Evolutionary conservation across 441 rosid species (phyloP).

Genomic region (Metrosideros polymorpha): DNA sequence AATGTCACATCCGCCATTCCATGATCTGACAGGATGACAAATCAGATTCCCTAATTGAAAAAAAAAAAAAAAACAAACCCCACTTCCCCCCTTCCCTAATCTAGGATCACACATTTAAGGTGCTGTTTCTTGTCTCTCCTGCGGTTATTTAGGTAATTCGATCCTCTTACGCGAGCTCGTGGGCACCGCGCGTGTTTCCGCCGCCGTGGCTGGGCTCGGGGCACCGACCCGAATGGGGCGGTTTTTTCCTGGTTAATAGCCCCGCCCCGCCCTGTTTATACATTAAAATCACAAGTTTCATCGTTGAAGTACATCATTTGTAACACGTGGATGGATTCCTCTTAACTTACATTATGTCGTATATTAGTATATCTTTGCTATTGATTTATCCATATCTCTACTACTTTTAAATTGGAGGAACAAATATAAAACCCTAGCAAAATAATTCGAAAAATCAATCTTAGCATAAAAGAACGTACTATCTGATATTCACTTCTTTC

Average conservation of each 20-base stretch:
- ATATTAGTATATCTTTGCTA: rapidly evolving
- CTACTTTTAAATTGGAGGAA: background rate
- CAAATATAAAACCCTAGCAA: background rate
- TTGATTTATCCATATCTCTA: background rate
- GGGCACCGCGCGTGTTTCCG: no score
- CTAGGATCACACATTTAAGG: background rate
- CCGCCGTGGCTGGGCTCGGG: background rate
- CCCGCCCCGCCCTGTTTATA: background rate
- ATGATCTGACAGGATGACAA: background rate
- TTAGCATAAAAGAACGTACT: background rate
- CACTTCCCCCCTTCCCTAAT: background rate
- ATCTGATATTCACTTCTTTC: background rate
- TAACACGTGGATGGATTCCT: background rate
- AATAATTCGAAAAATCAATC: background rate
- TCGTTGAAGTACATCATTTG: background rate
- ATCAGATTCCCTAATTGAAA: background rate
- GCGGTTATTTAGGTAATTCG: no score
- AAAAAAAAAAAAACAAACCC: background rate
- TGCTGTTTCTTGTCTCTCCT: background rate
- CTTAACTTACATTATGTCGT: background rate
- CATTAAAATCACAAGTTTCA: background rate
- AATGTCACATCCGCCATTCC: background rate
- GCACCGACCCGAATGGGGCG: background rate
- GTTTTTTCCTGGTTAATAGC: background rate
- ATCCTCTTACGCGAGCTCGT: no score